Percentiles rank a stretch among this genome's conserved stretches.
Conservation (phyloP, 2,329 filamentous ascomycete genomes). For the Fusarium odoratissimum region DNA sequence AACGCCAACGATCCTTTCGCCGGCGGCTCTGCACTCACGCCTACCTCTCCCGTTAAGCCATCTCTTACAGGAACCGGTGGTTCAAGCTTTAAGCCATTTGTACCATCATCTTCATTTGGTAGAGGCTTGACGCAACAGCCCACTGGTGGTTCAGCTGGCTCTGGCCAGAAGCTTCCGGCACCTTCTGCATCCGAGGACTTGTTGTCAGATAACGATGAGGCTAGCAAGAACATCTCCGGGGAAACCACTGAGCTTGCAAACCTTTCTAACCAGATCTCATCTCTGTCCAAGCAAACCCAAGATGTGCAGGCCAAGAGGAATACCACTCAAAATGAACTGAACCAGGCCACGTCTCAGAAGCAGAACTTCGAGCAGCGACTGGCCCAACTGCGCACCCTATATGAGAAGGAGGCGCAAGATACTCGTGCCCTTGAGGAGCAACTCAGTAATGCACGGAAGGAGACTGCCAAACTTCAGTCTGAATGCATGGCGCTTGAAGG, state of each 20-base stretch:
- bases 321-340: conserved; percentile 83
- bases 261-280: conserved; percentile 93
- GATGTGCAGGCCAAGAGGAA: conserved; percentile 86
- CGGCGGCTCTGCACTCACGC: conserved; percentile 58
- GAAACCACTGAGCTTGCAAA: conserved; percentile 96
- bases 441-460: conserved; percentile 77
- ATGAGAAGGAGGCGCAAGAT: conserved; percentile 92
- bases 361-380: conserved; percentile 91
- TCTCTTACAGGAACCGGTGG: conserved; percentile 55
- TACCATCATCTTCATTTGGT: conserved; percentile 93
- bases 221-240: conserved; percentile 86
- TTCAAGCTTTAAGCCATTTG: conserved; percentile 84
- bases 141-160: conserved; percentile 70
- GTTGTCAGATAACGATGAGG: conserved; percentile 89
- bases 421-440: conserved; percentile 88
- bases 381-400: conserved; percentile 85
- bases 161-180: conserved; percentile 49
- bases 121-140: conserved; percentile 81
- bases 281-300: conserved; percentile 92
- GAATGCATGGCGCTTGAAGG: conserved; percentile 88
- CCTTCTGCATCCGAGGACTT: conserved; percentile 79
- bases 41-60: conserved; percentile 66
- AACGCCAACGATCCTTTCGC: conserved; percentile 72
- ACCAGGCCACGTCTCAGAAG: conserved; percentile 85
- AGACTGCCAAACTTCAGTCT: conserved; percentile 85